These are phyloP conservation scores for Flammula alnicola DNA, from an alignment of 1,284 basidiomycete genomes.

Conservation along the genomic window DNA sequence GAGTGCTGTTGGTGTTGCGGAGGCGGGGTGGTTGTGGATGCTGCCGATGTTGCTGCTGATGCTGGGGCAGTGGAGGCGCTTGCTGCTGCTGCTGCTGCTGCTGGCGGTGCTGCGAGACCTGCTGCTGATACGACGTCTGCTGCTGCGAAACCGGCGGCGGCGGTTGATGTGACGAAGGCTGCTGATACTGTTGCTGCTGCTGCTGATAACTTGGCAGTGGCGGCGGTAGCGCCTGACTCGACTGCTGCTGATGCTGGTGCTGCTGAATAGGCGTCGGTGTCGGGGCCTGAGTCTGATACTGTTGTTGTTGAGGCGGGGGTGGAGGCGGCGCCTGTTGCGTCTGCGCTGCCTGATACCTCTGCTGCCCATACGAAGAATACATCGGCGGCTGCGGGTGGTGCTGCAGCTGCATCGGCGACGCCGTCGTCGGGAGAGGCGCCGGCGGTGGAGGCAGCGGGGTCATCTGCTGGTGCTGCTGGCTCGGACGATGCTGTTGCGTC, in stretches of 20 bases:
- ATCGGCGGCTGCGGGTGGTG: conserved; percentile 9
- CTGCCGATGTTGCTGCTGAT: conserved; percentile 8
- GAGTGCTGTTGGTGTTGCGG: too few relatives aligned
- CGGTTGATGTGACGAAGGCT: too few relatives aligned
- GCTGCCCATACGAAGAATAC: conserved; percentile 8
- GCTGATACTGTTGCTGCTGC: conserved; percentile 14
- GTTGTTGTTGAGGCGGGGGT: conserved; percentile 5
- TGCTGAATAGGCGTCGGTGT: neutral
- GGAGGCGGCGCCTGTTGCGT: conserved; percentile 4
- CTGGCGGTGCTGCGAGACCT: conserved; percentile 4
- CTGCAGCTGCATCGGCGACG: conserved; percentile 29
- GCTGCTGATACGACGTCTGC: conserved; percentile 10
- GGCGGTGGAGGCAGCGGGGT: conserved; percentile 11
- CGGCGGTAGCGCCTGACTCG: conserved; percentile 14
- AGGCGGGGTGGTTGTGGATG: conserved; percentile 3
- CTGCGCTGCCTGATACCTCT: conserved; percentile 8
- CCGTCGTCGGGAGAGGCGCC: conserved; percentile 22
- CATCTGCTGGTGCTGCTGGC: conserved; percentile 15
- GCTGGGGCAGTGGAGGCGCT: conserved; percentile 2
- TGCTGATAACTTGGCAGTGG: conserved; percentile 9
- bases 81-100: conserved; percentile 8
- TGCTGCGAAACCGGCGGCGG: too few relatives aligned
- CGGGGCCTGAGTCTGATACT: too few relatives aligned
- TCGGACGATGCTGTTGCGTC: conserved; percentile 10
- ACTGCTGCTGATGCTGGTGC: conserved; percentile 32